Evolutionary conservation across 352 stramenopile species (phyloP).

Genomic region (Globisporangium heterothallicum): DNA sequence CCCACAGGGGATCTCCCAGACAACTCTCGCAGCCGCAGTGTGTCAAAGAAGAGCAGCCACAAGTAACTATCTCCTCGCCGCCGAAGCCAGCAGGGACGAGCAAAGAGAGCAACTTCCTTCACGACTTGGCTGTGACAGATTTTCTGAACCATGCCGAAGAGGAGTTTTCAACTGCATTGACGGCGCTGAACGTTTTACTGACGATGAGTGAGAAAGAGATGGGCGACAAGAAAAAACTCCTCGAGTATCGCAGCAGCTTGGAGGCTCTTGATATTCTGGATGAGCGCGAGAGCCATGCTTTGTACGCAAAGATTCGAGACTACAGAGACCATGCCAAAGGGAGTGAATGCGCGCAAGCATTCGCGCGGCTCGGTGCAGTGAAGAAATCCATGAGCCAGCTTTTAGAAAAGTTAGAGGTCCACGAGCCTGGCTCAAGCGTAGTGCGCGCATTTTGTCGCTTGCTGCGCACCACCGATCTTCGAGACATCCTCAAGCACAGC

Average conservation of each 20-base stretch:
- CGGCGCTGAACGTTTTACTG: constrained; percentile 69
- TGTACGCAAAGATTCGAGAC: constrained; percentile 30
- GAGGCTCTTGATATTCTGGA: constrained; percentile 65
- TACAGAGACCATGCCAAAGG: constrained; percentile 26
- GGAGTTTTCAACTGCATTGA: constrained; percentile 68
- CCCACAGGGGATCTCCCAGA: background rate
- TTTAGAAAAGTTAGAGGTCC: constrained; percentile 43
- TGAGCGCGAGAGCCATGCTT: constrained; percentile 45
- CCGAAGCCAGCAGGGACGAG: background rate
- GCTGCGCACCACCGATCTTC: constrained; percentile 35
- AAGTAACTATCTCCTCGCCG: background rate
- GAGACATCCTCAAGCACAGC: constrained; percentile 14
- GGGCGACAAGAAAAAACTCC: constrained; percentile 49
- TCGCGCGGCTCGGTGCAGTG: constrained; percentile 39
- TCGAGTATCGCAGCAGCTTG: constrained; percentile 57
- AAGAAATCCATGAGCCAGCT: constrained; percentile 61
- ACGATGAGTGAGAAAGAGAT: constrained; percentile 59
- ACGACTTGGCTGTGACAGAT: constrained; percentile 53
- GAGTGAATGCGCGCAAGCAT: constrained; percentile 33
- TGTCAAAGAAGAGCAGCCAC: background rate
- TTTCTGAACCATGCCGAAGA: constrained; percentile 73
- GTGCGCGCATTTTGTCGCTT: constrained; percentile 47
- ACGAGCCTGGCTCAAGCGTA: constrained; percentile 36
- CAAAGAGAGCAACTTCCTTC: constrained; percentile 57
- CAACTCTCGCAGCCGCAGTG: background rate